Percentiles rank a stretch among this genome's conserved stretches.
Conservation (phyloP, 2,329 filamentous ascomycete species). For the Fusarium palustre region DNA sequence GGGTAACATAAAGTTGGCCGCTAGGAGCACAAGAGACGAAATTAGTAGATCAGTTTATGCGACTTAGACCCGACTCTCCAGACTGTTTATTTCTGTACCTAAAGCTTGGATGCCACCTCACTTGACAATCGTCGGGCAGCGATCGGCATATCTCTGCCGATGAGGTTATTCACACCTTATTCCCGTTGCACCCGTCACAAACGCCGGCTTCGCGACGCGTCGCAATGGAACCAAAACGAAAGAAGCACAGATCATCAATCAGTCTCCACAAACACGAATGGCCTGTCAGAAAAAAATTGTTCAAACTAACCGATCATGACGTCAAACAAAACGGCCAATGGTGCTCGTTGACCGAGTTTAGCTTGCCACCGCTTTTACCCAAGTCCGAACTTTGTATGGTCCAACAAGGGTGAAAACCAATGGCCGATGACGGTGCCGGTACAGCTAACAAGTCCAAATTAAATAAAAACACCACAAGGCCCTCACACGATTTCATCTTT, state of each 20-base stretch:
- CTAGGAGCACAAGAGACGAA: no score
- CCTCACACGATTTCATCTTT: not conserved
- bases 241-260: not conserved
- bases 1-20: no score
- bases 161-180: constrained; percentile 27
- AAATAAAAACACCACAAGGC: constrained; percentile 4
- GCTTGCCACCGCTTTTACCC: constrained; percentile 9
- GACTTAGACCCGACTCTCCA: no score
- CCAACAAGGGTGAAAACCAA: not conserved
- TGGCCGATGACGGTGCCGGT: constrained; percentile 30
- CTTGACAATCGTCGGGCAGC: not conserved
- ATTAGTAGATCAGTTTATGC: no score
- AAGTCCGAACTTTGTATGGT: not conserved
- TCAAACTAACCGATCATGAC: not conserved
- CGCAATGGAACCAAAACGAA: not conserved
- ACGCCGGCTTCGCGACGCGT: not conserved
- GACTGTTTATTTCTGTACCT: no score
- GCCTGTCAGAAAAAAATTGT: not conserved
- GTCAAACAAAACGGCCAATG: not conserved
- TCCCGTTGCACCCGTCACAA: not conserved
- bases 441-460: not conserved
- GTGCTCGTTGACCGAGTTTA: constrained; percentile 1
- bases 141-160: constrained; percentile 27
- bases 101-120: no score
- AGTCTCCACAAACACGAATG: constrained; percentile 2